Evolutionary conservation across 768 basidiomycete genomes (phyloP), one percentile per base, ranked within the genome.

Genomic region (Chalciporus piperatus): DNA sequence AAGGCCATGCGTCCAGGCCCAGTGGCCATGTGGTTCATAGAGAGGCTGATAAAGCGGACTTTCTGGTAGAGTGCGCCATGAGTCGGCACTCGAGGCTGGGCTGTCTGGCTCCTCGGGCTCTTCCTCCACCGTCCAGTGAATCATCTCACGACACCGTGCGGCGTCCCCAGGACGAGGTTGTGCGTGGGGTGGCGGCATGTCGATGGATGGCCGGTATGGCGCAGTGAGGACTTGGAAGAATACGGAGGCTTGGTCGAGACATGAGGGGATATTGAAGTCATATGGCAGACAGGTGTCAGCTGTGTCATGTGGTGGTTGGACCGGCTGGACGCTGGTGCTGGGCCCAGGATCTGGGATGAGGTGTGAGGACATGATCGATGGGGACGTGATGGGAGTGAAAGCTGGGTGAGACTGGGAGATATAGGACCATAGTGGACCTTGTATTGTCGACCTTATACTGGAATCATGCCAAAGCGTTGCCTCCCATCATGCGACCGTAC

Each of bases 1-100:
- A 20, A 59, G 54, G 9, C 63, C 67, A 13, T 55, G 61, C 5
- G 69, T 58, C 69, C 68, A 71, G 1, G 66, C 61, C 60, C 63
- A 69, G 2, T 41, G 57, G 37, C 68, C 68, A n/a, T 70, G 68
- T n/a, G 68, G 69, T 25, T 50, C 42, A 32, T 69, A 69, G 20
- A 69, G 50, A 39, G 59, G 63, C 7, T 61, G 57, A 22, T 70
- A 51, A 6, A 58, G 55, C 17, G 25, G 52, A n/a, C 40, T 49
- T 13, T 50, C 16, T 16, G 46, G 41, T 20, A 28, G 52, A 25
- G 50, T 23, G 11, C 44, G 48, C 35, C 35, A 37, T 10, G 35
- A 37, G 16, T 37, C 35, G n/a, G 16, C 6, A 37, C 35, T 37
- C 6, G 35, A 37, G 14, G 35, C 35, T 37, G 35, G 35, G n/a